Conservation (phyloP, 2,329 filamentous ascomycete species). For the Fusarium stilboides region DNA sequence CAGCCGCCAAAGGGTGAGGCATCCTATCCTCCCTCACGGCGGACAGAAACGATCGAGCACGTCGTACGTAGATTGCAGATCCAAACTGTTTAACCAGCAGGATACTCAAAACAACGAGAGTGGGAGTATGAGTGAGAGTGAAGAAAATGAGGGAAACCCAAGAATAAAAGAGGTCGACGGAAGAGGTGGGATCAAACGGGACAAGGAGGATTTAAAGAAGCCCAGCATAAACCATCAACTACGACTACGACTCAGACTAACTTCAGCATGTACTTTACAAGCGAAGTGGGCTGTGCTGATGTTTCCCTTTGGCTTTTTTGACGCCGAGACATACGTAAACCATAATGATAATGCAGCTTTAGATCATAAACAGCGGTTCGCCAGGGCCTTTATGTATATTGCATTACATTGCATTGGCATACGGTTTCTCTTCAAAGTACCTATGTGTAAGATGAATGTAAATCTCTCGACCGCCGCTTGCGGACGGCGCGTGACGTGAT, state of each 20-base stretch:
- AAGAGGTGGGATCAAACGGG: conserved; percentile 23
- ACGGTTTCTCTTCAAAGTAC: background rate
- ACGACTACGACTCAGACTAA: conserved; percentile 27
- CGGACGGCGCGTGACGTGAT: conserved; percentile 37
- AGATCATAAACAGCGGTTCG: background rate
- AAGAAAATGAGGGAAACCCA: background rate
- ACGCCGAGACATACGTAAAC: background rate
- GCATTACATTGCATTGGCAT: background rate
- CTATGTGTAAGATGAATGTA: background rate
- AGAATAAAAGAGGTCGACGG: background rate
- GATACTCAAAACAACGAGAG: conserved; percentile 8
- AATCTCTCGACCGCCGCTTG: conserved; percentile 25
- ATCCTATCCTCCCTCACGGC: conserved; percentile 20
- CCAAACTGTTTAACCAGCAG: background rate
- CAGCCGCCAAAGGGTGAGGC: conserved; percentile 45
- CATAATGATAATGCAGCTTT: background rate
- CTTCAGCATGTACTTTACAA: conserved; percentile 6
- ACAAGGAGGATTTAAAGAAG: conserved; percentile 28
- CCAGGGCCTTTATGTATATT: background rate
- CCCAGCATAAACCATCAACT: conserved; percentile 21
- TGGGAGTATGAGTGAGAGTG: conserved; percentile 1
- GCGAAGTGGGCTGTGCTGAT: conserved; percentile 28
- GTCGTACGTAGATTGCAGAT: conserved; percentile 9
- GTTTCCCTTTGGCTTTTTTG: conserved; percentile 10
- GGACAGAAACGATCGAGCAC: conserved; percentile 12